Conservation (phyloP, 1,139 yeast genomes). For the Tardiomyces depauwii region DNA sequence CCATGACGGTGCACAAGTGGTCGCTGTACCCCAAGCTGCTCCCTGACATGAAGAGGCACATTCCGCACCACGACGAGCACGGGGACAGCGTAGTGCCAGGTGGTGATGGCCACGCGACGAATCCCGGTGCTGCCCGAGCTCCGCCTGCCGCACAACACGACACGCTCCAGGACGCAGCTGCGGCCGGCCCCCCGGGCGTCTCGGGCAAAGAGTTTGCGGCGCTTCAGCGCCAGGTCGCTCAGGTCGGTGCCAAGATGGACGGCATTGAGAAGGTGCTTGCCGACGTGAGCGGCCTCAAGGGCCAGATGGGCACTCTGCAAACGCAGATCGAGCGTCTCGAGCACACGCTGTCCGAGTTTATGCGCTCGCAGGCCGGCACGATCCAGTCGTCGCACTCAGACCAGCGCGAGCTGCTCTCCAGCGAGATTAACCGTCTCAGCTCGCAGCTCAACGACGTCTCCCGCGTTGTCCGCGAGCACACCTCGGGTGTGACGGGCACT, state of each 20-base stretch:
- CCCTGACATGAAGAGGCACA: not conserved
- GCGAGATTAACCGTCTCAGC: slow-evolving; percentile 14
- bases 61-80: not conserved
- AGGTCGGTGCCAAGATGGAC: not conserved
- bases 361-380: not conserved
- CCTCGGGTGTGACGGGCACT: slow-evolving; percentile 16
- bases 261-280: not conserved
- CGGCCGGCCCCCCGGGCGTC: not conserved
- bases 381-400: slow-evolving; percentile 1
- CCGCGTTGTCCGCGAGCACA: slow-evolving; percentile 16
- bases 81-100: too few relatives aligned
- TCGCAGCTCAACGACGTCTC: slow-evolving; percentile 14
- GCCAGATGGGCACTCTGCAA: not conserved
- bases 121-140: not conserved
- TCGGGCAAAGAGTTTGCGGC: not conserved
- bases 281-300: not conserved
- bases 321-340: not conserved
- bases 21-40: not conserved
- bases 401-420: slow-evolving; percentile 9
- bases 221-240: not conserved
- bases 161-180: not conserved
- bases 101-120: too few relatives aligned
- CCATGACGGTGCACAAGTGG: slow-evolving; percentile 17
- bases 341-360: not conserved
- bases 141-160: not conserved